Evolutionary conservation across 129 eudicot genomes (phyloP), one percentile per base, ranked within the genome.

Genomic region (Logfia minima): DNA sequence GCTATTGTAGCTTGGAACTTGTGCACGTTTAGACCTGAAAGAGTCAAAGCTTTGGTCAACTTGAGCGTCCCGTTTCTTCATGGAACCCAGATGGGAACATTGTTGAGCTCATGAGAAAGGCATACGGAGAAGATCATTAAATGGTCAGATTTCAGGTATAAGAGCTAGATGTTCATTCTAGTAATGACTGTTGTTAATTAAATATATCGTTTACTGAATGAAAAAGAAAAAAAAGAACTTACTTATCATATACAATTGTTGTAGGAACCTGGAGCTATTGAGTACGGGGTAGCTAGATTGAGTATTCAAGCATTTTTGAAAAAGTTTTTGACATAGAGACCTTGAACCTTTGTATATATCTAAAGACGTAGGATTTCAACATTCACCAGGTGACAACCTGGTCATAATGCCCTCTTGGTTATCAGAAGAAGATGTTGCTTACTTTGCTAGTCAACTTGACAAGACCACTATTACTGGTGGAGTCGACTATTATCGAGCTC

Each of bases 401-500:
- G 10, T 65, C 6, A 68, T 34, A 39, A 73, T 89, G 71, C 92
- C 96, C 1, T 60, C 88, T 32, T 89, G 97, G 97, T 53, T 92
- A 13, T 70, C 88, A 0, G 82, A 89, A 64, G 79, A 77, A 66
- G 97, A 87, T 21, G 32, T 86, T 16, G 82, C 75, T 11, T 89
- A 89, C 64, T 87, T 82, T 58, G 70, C 83, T 34, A 63, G 31
- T 58, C 76, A 83, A 41, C 84, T 68, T 19, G 80, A 80, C 13
- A 75, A 87, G 39, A 75, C 87, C 14, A 84, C 88, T 55, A 80
- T 89, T 29, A 78, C 92, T 2, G 96, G 97, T 8, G 96, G 88
- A 69, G 7, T 92, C 19, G 84, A 92, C 85, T 89, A 92, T 61
- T 92, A 89, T 66, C 90, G 92, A 3, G 93, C 89, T 58, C 28